A percentile compares a stretch with the other conserved stretches of the same genome.
These are phyloP conservation scores for Hemisphaericaspora nanyangensis DNA, from an alignment of 805 yeast species.

Conservation along the genomic window DNA sequence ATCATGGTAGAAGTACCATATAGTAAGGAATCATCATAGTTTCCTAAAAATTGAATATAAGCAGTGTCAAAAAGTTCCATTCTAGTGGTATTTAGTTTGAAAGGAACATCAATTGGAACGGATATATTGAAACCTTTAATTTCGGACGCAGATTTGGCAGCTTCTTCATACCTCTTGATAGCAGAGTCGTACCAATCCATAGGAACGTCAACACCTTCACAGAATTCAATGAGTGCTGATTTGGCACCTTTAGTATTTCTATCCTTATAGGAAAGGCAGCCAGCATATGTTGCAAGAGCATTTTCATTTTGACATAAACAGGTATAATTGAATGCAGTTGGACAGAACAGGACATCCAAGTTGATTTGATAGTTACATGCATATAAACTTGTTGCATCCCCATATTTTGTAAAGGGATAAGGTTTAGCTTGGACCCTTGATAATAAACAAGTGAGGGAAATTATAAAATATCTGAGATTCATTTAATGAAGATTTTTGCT, in stretches of 20 bases:
- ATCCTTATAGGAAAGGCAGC: slow-evolving; percentile 18
- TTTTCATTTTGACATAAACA: slow-evolving; percentile 24
- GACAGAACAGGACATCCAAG: slow-evolving; percentile 3
- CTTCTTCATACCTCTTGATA: slow-evolving; percentile 9
- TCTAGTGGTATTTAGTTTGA: slow-evolving; percentile 15
- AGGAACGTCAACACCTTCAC: slow-evolving; percentile 16
- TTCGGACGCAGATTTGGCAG: slow-evolving; percentile 16
- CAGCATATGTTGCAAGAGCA: slow-evolving; percentile 28
- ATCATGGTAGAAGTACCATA: slow-evolving; percentile 39
- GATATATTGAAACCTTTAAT: slow-evolving; percentile 20
- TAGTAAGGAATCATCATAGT: slow-evolving; percentile 22
- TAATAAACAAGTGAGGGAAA: no score
- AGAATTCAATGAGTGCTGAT: slow-evolving; percentile 12
- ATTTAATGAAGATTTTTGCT: no score
- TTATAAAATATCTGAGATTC: no score
- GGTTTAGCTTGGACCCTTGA: neutral
- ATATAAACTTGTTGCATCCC: neutral
- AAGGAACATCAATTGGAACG: slow-evolving; percentile 20
- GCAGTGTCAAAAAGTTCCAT: slow-evolving; percentile 10
- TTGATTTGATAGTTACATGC: slow-evolving; percentile 3
- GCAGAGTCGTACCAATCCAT: slow-evolving; percentile 9
- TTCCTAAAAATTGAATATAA: slow-evolving; percentile 17
- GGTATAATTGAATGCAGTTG: neutral
- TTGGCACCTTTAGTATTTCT: slow-evolving; percentile 9
- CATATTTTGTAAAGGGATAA: neutral